Percentiles rank a stretch among this genome's conserved stretches.
phyloP scores from a whole-genome alignment of 2,329 filamentous ascomycete species.

The Mollisia scopiformis region DNA sequence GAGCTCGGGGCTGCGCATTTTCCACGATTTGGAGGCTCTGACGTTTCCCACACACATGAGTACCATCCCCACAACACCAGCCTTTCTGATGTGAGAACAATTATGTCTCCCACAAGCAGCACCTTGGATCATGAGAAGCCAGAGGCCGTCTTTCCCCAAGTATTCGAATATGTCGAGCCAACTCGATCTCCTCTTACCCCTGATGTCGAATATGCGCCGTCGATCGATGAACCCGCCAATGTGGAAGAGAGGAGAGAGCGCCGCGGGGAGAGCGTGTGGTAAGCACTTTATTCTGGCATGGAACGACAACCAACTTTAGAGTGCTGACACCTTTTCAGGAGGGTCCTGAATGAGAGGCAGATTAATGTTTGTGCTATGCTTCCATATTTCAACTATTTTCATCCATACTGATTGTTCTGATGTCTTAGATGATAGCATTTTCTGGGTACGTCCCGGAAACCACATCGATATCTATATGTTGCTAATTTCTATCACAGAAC shows the following conservation, averaged over 20 bases:
- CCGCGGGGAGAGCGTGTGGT: constrained; percentile 35
- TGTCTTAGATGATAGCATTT: constrained; percentile 46
- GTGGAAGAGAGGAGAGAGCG: constrained; percentile 30
- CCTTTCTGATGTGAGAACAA: neutral
- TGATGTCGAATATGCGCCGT: constrained; percentile 24
- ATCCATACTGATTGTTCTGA: neutral
- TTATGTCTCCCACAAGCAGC: neutral
- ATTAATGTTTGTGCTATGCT: constrained; percentile 38
- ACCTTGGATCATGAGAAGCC: constrained; percentile 36
- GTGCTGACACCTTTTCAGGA: constrained; percentile 33
- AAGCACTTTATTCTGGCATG: constrained; percentile 16
- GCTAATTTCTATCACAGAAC: constrained; percentile 32
- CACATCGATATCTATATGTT: neutral
- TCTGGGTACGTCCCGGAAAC: constrained; percentile 39
- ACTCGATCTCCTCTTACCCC: constrained; percentile 27
- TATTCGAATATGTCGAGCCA: constrained; percentile 28
- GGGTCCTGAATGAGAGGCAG: constrained; percentile 44
- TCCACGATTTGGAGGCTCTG: neutral
- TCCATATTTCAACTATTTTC: neutral
- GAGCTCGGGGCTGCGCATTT: constrained; percentile 12
- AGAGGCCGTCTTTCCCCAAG: constrained; percentile 30
- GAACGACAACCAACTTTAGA: neutral
- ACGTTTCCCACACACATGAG: neutral
- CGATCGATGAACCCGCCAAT: constrained; percentile 27
- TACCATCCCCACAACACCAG: neutral